Base-by-base conservation (phyloP, 495 filamentous ascomycete genomes). In the Xylaria telfairii region DNA sequence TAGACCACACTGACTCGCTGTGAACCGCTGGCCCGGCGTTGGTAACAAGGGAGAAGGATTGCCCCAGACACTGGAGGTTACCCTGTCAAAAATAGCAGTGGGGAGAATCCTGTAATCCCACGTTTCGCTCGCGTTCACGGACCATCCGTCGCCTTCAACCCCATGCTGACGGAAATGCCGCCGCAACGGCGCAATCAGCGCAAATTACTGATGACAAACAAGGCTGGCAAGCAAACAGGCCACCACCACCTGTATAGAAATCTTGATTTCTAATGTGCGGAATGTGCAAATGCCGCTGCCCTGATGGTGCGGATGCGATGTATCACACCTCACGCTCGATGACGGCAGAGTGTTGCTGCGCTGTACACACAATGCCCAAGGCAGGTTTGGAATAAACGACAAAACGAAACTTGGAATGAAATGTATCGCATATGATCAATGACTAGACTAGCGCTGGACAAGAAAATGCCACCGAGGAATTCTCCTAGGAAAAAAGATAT, bases 11-110 rank as follows among this genome's bases (percentile, higher is more conserved):
- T 49, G 42, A 49, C 44, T 61, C 28, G 54, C 30, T 69, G 28
- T 24, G 7, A 70, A 56, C 60, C 68, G 67, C 41, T 15, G 57
- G 47, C 30, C 46, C 34, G 67, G 67, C 37, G 68, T 51, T 49
- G 68, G 68, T 65, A 65, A 70, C 49, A 24, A n/a, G n/a, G 49
- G 60, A 70, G 34, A 39, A 65, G 61, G 68, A 70, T 70, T 70
- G 42, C 61, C 61, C 68, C 68, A 49, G 68, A 51, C 21, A 15
- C 32, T 65, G n/a, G 9, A 41, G 47, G 51, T 26, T 41, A 70
- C 47, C 57, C 9, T 39, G 61, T 70, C 68, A 70, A 70, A 70
- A 70, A 70, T 70, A 70, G 68, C 19, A 54, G 4, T 59, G 28
- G 46, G 19, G 60, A 57, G 24, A 63, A 70, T 69, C 57, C 67